Percentiles rank a stretch among this genome's conserved stretches.
These are phyloP conservation scores for Hypoxylon crocopeplum DNA, from an alignment of 495 filamentous ascomycete genomes.

Conservation along the genomic window DNA sequence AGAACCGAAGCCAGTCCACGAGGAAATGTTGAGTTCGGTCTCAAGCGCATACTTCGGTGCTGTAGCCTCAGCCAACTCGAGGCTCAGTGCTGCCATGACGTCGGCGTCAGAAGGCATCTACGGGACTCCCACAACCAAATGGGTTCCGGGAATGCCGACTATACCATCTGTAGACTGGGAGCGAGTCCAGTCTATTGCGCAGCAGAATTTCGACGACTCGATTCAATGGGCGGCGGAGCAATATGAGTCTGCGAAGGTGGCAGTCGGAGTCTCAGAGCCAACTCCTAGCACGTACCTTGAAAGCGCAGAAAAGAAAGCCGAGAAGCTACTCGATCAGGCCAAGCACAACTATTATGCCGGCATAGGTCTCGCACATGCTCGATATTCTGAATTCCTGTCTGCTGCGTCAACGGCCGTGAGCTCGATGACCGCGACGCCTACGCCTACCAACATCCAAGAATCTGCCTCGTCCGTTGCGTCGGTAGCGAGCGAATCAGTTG, in stretches of 20 bases:
- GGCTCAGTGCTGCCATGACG: slow-evolving; percentile 57
- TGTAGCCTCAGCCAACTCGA: slow-evolving; percentile 64
- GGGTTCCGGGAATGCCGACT: slow-evolving; percentile 37
- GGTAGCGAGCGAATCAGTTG: slow-evolving; percentile 41
- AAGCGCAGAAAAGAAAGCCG: slow-evolving; percentile 58
- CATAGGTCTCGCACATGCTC: slow-evolving; percentile 76
- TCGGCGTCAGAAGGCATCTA: slow-evolving; percentile 54
- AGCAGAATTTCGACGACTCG: slow-evolving; percentile 68
- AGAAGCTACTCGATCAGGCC: slow-evolving; percentile 65
- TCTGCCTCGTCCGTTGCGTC: slow-evolving; percentile 49
- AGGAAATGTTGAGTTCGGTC: slow-evolving; percentile 68
- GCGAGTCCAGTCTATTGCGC: slow-evolving; percentile 62
- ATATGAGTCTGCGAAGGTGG: slow-evolving; percentile 64
- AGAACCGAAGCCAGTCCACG: slow-evolving; percentile 66
- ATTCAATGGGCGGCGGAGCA: slow-evolving; percentile 70
- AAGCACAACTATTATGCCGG: slow-evolving; percentile 79
- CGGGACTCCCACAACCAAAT: slow-evolving; percentile 50
- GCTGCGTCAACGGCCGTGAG: slow-evolving; percentile 69
- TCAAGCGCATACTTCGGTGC: slow-evolving; percentile 73
- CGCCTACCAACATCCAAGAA: slow-evolving; percentile 52
- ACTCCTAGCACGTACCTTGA: slow-evolving; percentile 58
- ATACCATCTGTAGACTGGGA: slow-evolving; percentile 49
- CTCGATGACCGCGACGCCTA: slow-evolving; percentile 57
- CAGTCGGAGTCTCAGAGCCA: slow-evolving; percentile 57
- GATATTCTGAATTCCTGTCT: slow-evolving; percentile 74